A percentile compares a stretch with the other conserved stretches of the same genome.
Evolutionary conservation across 805 yeast genomes (phyloP).

Genomic region (Teunomyces pallodes): DNA sequence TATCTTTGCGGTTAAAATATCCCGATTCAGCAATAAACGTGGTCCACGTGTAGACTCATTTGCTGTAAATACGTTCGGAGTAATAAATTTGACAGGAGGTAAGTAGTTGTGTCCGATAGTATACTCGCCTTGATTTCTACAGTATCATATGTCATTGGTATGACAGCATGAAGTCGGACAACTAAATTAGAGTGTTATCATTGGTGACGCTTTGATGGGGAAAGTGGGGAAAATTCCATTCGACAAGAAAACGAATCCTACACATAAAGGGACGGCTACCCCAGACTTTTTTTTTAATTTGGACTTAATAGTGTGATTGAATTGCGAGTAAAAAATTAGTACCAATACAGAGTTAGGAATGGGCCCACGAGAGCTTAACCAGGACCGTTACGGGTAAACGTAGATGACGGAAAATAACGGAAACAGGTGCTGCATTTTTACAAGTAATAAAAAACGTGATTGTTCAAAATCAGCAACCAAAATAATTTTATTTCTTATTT

Average conservation of each 20-base stretch:
- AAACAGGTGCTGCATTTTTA: too few relatives aligned
- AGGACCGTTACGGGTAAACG: too few relatives aligned
- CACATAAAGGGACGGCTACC: not conserved
- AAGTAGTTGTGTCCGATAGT: not conserved
- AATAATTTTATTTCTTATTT: too few relatives aligned
- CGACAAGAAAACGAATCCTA: not conserved
- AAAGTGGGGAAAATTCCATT: not conserved
- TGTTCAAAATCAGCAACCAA: too few relatives aligned
- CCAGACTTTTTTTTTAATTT: not conserved
- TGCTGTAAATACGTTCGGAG: not conserved
- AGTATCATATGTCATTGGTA: not conserved
- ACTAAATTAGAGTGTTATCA: not conserved
- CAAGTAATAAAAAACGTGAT: too few relatives aligned
- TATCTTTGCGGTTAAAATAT: not conserved
- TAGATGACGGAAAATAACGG: too few relatives aligned
- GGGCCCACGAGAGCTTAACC: too few relatives aligned
- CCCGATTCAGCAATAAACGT: not conserved
- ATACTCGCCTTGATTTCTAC: too few relatives aligned
- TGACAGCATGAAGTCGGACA: not conserved
- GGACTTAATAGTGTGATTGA: not conserved
- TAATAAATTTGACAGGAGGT: not conserved
- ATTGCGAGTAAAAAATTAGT: not conserved
- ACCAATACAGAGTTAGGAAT: not conserved
- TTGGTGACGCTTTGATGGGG: not conserved
- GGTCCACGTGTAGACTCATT: not conserved